A percentile compares a stretch with the other conserved stretches of the same genome.
phyloP scores from a whole-genome alignment of 768 basidiomycete genomes.

The Lactarius quietus region DNA sequence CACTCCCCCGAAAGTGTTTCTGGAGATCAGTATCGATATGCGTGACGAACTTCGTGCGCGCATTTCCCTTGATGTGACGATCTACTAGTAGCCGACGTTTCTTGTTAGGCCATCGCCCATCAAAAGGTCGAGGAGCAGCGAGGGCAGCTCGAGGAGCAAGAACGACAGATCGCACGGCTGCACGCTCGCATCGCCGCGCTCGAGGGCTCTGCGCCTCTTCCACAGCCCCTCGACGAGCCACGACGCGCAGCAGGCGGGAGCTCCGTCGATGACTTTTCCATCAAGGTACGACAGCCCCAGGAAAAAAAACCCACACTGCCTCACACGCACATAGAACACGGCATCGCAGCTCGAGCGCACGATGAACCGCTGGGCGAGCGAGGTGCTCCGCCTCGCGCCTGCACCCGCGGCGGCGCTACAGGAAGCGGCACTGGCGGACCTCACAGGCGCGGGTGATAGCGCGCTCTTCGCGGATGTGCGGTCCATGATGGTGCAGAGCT shows the following conservation, averaged over 20 bases:
- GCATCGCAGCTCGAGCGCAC: constrained; percentile 65
- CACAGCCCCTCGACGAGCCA: constrained; percentile 31
- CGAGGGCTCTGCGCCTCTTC: constrained; percentile 54
- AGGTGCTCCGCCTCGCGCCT: constrained; percentile 58
- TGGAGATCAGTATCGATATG: constrained; percentile 76
- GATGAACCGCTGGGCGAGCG: constrained; percentile 87
- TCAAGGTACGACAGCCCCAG: constrained; percentile 52
- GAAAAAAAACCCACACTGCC: background rate
- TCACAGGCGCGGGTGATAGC: constrained; percentile 48
- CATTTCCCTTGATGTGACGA: background rate
- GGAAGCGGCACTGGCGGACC: constrained; percentile 55
- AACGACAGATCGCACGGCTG: constrained; percentile 72
- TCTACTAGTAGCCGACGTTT: background rate
- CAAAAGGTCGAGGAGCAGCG: constrained; percentile 86
- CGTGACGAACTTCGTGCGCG: constrained; percentile 67
- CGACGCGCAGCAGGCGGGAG: constrained; percentile 45
- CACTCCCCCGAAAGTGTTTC: constrained; percentile 35
- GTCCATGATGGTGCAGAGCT: constrained; percentile 72
- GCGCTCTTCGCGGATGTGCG: constrained; percentile 33
- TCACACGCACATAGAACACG: constrained; percentile 50
- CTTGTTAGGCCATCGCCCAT: constrained; percentile 71
- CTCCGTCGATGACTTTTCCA: constrained; percentile 84
- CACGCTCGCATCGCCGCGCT: constrained; percentile 66
- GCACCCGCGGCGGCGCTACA: constrained; percentile 50
- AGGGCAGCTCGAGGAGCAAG: constrained; percentile 75